phyloP scores from a whole-genome alignment of 495 filamentous ascomycete genomes.

The Annulohypoxylon bovei region DNA sequence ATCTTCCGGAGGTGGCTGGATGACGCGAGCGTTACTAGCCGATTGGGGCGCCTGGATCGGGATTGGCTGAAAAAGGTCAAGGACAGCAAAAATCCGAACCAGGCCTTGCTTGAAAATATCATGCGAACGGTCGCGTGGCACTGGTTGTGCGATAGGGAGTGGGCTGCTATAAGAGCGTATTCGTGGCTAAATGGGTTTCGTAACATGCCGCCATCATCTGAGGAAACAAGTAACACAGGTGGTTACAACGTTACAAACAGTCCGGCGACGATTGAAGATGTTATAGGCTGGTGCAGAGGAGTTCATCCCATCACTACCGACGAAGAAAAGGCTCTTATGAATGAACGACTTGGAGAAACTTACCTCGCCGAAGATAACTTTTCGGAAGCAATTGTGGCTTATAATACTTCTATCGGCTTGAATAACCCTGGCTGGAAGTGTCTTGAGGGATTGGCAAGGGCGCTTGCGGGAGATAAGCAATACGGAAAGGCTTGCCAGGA shows the following conservation, averaged over 20 bases:
- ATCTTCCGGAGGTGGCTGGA: conserved; percentile 19
- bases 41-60: conserved; percentile 2
- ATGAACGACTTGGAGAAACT: conserved; percentile 2
- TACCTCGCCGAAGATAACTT: background rate
- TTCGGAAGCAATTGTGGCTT: background rate
- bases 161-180: background rate
- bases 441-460: background rate
- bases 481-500: background rate
- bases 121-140: conserved; percentile 1
- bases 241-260: background rate
- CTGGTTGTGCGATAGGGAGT: conserved; percentile 8
- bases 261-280: background rate
- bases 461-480: background rate
- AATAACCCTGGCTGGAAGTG: background rate
- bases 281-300: background rate
- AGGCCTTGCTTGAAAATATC: conserved; percentile 4
- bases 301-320: background rate
- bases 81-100: background rate
- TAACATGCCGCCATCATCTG: background rate
- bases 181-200: background rate
- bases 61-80: background rate
- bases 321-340: background rate
- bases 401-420: background rate
- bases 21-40: background rate
- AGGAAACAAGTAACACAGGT: background rate